Percentiles rank a stretch among this genome's conserved stretches.
These are phyloP conservation scores for Lenwebbia sp. DNA, from an alignment of 345 rosid genomes.

Conservation along the genomic window DNA sequence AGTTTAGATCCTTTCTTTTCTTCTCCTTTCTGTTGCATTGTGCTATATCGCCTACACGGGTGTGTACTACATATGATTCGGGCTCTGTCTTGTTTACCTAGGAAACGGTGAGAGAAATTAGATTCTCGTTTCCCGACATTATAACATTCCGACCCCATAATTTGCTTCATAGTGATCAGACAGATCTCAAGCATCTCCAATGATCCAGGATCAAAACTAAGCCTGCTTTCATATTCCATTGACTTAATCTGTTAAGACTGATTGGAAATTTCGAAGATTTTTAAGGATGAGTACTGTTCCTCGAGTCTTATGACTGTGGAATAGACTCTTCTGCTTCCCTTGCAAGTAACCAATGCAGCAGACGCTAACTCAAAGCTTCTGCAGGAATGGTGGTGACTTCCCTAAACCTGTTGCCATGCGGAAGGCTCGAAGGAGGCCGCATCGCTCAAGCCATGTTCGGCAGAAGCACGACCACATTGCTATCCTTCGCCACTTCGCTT, in stretches of 20 bases:
- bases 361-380: background rate
- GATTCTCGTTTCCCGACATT: too few relatives aligned
- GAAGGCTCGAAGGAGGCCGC: constrained; percentile 95
- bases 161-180: too few relatives aligned
- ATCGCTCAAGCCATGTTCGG: constrained; percentile 93
- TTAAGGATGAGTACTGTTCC: background rate
- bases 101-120: background rate
- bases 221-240: background rate
- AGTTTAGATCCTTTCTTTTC: fast-evolving
- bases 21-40: background rate
- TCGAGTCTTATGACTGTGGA: too few relatives aligned
- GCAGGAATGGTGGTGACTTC: constrained; percentile 97
- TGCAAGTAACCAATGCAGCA: background rate
- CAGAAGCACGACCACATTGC: constrained; percentile 57
- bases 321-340: background rate
- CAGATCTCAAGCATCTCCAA: background rate
- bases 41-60: background rate
- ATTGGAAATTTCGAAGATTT: background rate
- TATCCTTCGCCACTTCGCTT: constrained; percentile 71
- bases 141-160: too few relatives aligned
- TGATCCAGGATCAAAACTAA: background rate
- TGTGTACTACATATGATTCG: background rate
- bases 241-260: background rate
- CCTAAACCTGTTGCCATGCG: constrained; percentile 82
- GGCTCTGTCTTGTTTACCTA: background rate